Evolutionary conservation across 139 green algal genomes (phyloP), one percentile per base, ranked within the genome.

Genomic region (Limnomonas spitsbergensis): DNA sequence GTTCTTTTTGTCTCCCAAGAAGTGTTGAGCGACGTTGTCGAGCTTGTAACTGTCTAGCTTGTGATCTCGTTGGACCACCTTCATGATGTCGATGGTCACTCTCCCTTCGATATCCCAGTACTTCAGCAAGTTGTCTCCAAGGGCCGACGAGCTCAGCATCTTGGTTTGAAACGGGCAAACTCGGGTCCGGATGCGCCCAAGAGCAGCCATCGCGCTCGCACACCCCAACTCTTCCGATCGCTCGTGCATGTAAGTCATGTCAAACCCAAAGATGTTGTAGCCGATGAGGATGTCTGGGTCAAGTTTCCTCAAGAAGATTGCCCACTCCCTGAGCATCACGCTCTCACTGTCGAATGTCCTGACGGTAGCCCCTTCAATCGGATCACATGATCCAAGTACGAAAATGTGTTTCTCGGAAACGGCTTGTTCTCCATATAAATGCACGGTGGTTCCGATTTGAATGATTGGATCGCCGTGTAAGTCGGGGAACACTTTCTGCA

Each of bases 61-160:
- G 68, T 84, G 78, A 3, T 84, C 79, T 24, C 79, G 66, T 36
- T 78, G 66, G 39, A 84, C 73, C 2, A 80, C 47, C 53, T 84
- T 84, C 79, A 84, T 84, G 2, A 84, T 9, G 52, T 84, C 79
- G 2, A 84, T 66, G 4, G 67, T 27, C 47, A 80, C 73, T 31
- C 79, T 66, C 1, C 79, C 79, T 4, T 24, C 31, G 56, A 77
- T 78, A 7, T 80, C 79, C 14, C 80, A 38, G 47, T 72, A 38
- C 29, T 54, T 56, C 1, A 80, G 20, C 1, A 78, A 7, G 53
- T 84, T 80, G 67, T 84, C 79, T 7, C 79, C 79, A 7, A 84
- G 79, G 24, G 79, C 79, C 1, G 79, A 84, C 1, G 53, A 77
- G 1, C 37, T 66, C 38, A 84, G 52, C 0, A 38, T 40, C 1